phyloP scores from a whole-genome alignment of 2,329 filamentous ascomycete genomes.

The Aspergillus sp. region DNA sequence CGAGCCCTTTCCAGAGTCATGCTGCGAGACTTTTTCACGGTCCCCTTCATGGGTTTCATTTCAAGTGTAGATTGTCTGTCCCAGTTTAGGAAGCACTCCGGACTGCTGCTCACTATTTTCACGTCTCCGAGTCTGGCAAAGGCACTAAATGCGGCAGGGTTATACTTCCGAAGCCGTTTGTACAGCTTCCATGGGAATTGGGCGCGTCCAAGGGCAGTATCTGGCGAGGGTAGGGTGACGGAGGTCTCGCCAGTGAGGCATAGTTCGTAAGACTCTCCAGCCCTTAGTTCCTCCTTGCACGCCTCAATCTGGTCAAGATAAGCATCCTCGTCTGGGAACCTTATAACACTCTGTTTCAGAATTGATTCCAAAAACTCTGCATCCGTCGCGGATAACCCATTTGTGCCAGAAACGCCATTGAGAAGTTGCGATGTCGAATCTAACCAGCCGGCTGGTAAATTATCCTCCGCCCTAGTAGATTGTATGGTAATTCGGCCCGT shows the following conservation, averaged over 20 bases:
- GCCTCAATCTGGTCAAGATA: slow-evolving; percentile 70
- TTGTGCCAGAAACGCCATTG: slow-evolving; percentile 22
- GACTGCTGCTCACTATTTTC: slow-evolving; percentile 80
- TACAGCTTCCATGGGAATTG: slow-evolving; percentile 71
- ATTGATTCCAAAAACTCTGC: slow-evolving; percentile 36
- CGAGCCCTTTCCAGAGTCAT: slow-evolving; percentile 75
- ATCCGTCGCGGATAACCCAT: slow-evolving; percentile 20
- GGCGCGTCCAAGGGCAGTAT: slow-evolving; percentile 28
- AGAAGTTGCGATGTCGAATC: slow-evolving; percentile 35
- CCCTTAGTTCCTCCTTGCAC: slow-evolving; percentile 73
- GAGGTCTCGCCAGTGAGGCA: slow-evolving; percentile 78
- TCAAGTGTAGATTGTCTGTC: slow-evolving; percentile 51
- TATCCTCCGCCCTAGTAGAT: slow-evolving; percentile 55
- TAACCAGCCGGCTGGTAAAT: slow-evolving; percentile 53
- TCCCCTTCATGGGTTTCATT: slow-evolving; percentile 96
- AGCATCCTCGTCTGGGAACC: slow-evolving; percentile 45
- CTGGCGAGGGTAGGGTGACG: slow-evolving; percentile 52
- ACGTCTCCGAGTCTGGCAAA: slow-evolving; percentile 72
- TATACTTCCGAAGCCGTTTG: slow-evolving; percentile 68
- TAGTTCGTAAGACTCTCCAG: slow-evolving; percentile 83
- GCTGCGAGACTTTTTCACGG: slow-evolving; percentile 74
- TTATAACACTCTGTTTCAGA: slow-evolving; percentile 34
- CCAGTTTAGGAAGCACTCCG: slow-evolving; percentile 85
- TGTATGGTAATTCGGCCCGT: slow-evolving; percentile 68
- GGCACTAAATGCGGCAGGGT: slow-evolving; percentile 84